These are phyloP conservation scores for Penicillium olsonii DNA, from an alignment of 2,329 filamentous ascomycete genomes.

Conservation along the genomic window DNA sequence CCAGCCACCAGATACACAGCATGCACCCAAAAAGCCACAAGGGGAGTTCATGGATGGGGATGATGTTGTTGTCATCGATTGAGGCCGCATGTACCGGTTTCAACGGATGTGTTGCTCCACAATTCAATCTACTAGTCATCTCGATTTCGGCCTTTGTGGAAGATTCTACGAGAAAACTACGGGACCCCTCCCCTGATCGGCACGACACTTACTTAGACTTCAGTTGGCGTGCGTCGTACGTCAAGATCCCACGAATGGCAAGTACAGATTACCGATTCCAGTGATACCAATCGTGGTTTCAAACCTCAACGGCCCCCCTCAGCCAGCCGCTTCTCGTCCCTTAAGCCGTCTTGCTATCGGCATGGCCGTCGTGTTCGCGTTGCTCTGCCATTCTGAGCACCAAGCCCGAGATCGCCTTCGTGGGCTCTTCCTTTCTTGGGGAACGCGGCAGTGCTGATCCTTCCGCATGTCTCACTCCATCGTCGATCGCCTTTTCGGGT, in stretches of 20 bases:
- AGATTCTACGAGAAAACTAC: constrained; percentile 7
- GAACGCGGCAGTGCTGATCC: constrained; percentile 11
- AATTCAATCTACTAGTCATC: neutral
- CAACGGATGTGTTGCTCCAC: neutral
- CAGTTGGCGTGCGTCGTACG: constrained; percentile 1
- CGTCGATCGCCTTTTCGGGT: constrained; percentile 1
- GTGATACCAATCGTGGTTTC: constrained; percentile 1
- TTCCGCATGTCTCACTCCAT: constrained; percentile 11
- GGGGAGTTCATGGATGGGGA: constrained; percentile 35
- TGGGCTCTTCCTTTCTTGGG: neutral
- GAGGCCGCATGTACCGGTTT: constrained; percentile 3
- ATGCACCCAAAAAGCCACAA: constrained; percentile 14
- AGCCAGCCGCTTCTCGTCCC: neutral
- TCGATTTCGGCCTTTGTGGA: constrained; percentile 1
- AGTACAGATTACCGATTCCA: constrained; percentile 3
- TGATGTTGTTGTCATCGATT: constrained; percentile 39
- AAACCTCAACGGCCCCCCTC: neutral
- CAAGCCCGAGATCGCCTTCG: neutral
- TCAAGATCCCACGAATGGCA: constrained; percentile 8
- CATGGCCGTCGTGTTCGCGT: neutral
- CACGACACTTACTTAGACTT: constrained; percentile 14
- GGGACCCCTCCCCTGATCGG: constrained; percentile 15
- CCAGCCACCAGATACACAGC: constrained; percentile 16
- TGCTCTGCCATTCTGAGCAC: constrained; percentile 2
- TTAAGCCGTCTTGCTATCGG: neutral